Evolutionary conservation across 306 rosid species (phyloP), one percentile per base, ranked within the genome.

Genomic region (Begonia loranthoides): DNA sequence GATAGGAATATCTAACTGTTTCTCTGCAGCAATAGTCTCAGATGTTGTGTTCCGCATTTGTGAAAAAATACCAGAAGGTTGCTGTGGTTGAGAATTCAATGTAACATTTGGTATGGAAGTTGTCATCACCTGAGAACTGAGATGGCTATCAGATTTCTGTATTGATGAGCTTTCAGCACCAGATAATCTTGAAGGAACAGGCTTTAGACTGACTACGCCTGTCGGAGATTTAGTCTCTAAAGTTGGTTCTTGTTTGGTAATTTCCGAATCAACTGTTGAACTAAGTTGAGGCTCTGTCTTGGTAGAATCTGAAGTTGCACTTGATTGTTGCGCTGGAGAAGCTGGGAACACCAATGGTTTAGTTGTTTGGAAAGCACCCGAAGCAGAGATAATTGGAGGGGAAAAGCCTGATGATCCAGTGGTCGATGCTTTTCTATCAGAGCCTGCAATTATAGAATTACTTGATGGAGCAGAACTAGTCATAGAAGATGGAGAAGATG

Each of bases 1-100:
- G 57, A 56, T 63, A 54, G 62, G 74, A 58, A 61, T 72, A 59
- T 77, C 86, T 54, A 67, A 52, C 33, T 62, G 61, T 61, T 67
- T 80, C 59, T 19, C 79, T 12, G 57, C 52, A 40, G 65, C 48
- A 63, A 50, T 69, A 58, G 57, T 66, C 59, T 65, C 58, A 56
- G 78, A 50, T 50, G 77, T 55, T 41, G 66, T 49, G 56, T 69
- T 52, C 66, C 72, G 65, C 13, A 71, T 48, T 54, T 75, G 70
- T 60, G 73, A 57, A 54, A 65, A 63, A 73, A 59, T 58, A 22
- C 60, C 64, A 57, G 79, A 53, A 55, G 77, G 44, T 51, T 59
- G 70, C 41, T 59, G 70, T 36, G 62, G 64, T 58, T 65, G 78
- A 59, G 75, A 70, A 62, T 62, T 66, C 11, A 63, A 38, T 41